phyloP scores from a whole-genome alignment of 345 rosid species.

The Iberis pinnata region DNA sequence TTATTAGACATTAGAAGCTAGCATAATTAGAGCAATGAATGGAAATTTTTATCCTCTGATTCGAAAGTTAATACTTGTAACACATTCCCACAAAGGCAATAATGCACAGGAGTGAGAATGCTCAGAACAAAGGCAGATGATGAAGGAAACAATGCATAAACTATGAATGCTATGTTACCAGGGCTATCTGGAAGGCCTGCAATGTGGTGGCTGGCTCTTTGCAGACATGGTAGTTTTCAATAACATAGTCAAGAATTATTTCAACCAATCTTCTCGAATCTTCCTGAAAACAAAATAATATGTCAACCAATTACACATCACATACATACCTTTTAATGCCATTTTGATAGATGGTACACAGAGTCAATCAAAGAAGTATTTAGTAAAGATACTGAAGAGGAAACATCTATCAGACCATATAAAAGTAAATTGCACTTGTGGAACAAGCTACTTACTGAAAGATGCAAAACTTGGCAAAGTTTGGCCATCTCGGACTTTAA shows the following conservation, averaged over 20 bases:
- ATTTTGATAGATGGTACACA: conserved; percentile 10
- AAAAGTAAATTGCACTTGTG: conserved; percentile 18
- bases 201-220: conserved; percentile 48
- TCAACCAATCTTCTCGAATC: conserved; percentile 50
- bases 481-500: conserved; percentile 55
- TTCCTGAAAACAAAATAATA: conserved; percentile 47
- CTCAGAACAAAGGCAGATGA: not conserved
- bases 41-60: not conserved
- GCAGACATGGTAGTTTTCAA: conserved; percentile 53
- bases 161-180: conserved; percentile 46
- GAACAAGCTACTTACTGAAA: conserved; percentile 47
- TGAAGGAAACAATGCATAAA: conserved; percentile 19
- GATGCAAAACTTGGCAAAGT: conserved; percentile 56
- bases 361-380: conserved; percentile 12
- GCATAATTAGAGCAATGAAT: conserved; percentile 4
- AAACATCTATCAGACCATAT: conserved; percentile 11
- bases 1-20: conserved; percentile 13
- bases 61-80: conserved; percentile 6
- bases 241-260: conserved; percentile 58
- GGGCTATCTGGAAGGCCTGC: conserved; percentile 81
- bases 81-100: conserved; percentile 6
- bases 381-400: conserved; percentile 1
- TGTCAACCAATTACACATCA: conserved; percentile 10
- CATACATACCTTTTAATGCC: conserved; percentile 4
- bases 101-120: not conserved